These are phyloP conservation scores for Trichoderma koningii DNA, from an alignment of 2,329 filamentous ascomycete species.

Conservation along the genomic window DNA sequence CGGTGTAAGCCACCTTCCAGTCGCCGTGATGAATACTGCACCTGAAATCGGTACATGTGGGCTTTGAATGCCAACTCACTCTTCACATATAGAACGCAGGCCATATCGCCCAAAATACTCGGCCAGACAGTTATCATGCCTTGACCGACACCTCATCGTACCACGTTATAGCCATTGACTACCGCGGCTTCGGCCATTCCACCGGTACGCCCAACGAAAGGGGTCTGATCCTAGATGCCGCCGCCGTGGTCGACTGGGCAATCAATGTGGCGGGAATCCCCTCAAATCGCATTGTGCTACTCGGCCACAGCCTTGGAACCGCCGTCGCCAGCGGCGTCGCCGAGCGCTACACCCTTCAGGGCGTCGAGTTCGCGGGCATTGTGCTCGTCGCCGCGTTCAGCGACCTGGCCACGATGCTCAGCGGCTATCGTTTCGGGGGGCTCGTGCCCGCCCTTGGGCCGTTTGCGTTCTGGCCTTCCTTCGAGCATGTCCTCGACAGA, in stretches of 20 bases:
- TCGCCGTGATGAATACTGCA: background rate
- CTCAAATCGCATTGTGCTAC: constrained; percentile 71
- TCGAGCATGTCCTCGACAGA: constrained; percentile 61
- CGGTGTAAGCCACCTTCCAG: constrained; percentile 53
- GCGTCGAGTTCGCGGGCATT: constrained; percentile 73
- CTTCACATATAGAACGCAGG: constrained; percentile 69
- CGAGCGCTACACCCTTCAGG: constrained; percentile 64
- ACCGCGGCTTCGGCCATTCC: constrained; percentile 82
- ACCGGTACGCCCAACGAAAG: constrained; percentile 78
- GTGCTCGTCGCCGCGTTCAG: constrained; percentile 81
- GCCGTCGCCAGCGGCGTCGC: constrained; percentile 76
- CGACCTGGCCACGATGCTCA: constrained; percentile 69
- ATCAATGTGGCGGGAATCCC: constrained; percentile 65
- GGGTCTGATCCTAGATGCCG: constrained; percentile 78
- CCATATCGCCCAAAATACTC: constrained; percentile 75
- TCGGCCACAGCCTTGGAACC: constrained; percentile 88
- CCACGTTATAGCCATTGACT: constrained; percentile 87
- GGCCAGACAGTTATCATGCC: constrained; percentile 75
- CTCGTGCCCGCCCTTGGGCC: constrained; percentile 78
- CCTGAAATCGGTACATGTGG: background rate
- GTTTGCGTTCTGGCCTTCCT: constrained; percentile 64
- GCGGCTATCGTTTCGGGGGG: constrained; percentile 78
- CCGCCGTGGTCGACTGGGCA: constrained; percentile 72
- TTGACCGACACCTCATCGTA: constrained; percentile 72
- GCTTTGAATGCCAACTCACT: constrained; percentile 38